Percentiles rank a stretch among this genome's conserved stretches.
Conservation (phyloP, 768 basidiomycete genomes). For the Pleurotus ostreatus region DNA sequence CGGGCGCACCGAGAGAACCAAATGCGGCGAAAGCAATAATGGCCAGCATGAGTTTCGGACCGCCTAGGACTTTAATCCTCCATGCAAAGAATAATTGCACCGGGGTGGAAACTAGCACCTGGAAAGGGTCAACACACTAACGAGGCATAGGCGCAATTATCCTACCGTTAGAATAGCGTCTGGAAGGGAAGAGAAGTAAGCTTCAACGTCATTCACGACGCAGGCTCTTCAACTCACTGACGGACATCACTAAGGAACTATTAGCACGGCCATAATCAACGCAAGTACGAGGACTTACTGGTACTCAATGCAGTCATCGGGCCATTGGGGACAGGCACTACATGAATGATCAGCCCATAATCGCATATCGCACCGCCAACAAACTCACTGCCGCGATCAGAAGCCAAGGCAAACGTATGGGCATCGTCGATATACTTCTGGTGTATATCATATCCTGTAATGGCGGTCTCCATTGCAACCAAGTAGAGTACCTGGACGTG, state of each 20-base stretch:
- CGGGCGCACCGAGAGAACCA: slow-evolving; percentile 12
- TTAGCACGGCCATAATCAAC: neutral
- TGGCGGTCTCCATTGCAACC: slow-evolving; percentile 19
- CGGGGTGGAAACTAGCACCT: slow-evolving; percentile 19
- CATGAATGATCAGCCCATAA: neutral
- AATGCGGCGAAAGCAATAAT: slow-evolving; percentile 13
- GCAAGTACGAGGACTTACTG: neutral
- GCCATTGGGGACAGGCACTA: neutral
- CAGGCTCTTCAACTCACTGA: neutral
- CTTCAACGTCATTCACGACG: no score
- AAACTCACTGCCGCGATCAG: slow-evolving; percentile 12
- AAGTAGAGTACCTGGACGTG: slow-evolving; percentile 19
- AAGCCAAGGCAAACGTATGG: neutral
- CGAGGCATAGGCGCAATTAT: neutral
- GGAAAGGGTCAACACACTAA: neutral
- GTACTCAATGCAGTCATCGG: neutral
- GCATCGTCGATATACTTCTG: slow-evolving; percentile 17
- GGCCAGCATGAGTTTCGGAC: slow-evolving; percentile 13
- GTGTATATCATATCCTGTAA: slow-evolving; percentile 16
- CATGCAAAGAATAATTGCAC: slow-evolving; percentile 21
- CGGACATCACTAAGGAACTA: neutral
- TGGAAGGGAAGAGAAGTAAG: neutral
- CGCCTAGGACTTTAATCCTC: slow-evolving; percentile 16
- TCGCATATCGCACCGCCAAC: no score
- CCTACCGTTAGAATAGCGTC: slow-evolving; percentile 15